Base-by-base conservation (phyloP, 2,329 filamentous ascomycete genomes). In the Curvularia hawaiiensis region DNA sequence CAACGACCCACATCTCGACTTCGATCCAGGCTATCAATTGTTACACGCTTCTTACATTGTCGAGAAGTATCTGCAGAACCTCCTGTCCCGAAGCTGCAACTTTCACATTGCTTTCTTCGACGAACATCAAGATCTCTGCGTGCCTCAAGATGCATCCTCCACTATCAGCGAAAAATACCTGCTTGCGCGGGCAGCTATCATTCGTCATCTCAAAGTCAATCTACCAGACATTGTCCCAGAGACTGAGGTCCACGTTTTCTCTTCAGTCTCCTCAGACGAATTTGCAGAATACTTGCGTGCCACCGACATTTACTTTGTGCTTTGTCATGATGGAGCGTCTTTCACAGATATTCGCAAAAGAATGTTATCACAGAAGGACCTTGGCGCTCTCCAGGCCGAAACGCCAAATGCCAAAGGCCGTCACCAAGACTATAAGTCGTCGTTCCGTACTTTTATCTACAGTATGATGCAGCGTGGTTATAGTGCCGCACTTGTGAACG, bases 41-140 rank as follows among this genome's bases (percentile, higher is more conserved):
- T 79, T 92, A 0, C 90, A 92, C 71, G 88, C 88, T 0, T 82
- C 87, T 4, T 89, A 89, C 69, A 82, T 85, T 1, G 84, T 91
- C 0, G 90, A 93, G 72, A 79, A 77, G 8, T 88, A 91, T 62
- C 79, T 92, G 1, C 74, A 79, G 41, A 81, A 85, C 54, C 80
- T 92, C 16, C 77, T 80, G 41, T 81, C 82, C 53, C 81, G 88
- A 49, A 86, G 87, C 52, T 91, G 89, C 72, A 85, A 87, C 55
- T 92, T 92, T 65, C 84, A 91, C 60, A 74, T 92, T 59, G 77
- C 87, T 16, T 93, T 91, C 78, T 90, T 92, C 67, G 79, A 85
- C 26, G 76, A 81, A 54, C 79, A 87, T 54, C 75, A 82, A 62
- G 69, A 79, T 5, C 76, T 87, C 11, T 89, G 85, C 65, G 74